Evolutionary conservation across 495 filamentous ascomycete species (phyloP).

Genomic region (Rostrohypoxylon terebratum): DNA sequence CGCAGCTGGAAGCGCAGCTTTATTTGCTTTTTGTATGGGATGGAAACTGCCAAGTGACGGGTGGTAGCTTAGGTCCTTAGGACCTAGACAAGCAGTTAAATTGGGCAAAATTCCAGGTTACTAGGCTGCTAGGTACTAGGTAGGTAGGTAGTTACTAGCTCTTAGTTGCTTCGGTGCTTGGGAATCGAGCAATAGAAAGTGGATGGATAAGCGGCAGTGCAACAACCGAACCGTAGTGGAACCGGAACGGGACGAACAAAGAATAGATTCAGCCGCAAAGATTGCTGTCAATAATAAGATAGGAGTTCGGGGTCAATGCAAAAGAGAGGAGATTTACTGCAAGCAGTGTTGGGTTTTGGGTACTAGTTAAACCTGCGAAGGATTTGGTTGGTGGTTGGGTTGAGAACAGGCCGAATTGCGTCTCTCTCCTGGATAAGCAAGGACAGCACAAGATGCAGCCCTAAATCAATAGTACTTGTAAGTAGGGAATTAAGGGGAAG

Average conservation of each 20-base stretch:
- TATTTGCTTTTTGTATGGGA: conserved; percentile 26
- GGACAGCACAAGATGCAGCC: conserved; percentile 14
- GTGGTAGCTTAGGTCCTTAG: background rate
- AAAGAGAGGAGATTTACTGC: conserved; percentile 24
- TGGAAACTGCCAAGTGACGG: background rate
- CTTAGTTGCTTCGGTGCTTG: background rate
- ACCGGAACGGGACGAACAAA: conserved; percentile 22
- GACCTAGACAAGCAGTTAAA: conserved; percentile 22
- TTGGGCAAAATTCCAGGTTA: conserved; percentile 25
- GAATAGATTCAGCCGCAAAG: conserved; percentile 44
- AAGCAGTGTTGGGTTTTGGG: background rate
- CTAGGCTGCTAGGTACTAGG: too few species aligned
- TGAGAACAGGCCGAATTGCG: background rate
- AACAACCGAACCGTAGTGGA: conserved; percentile 19
- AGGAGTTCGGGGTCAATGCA: conserved; percentile 5
- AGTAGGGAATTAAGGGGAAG: background rate
- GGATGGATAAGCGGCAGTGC: conserved; percentile 39
- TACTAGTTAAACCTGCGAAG: conserved; percentile 10
- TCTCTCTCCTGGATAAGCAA: conserved; percentile 9
- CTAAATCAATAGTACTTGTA: conserved; percentile 3
- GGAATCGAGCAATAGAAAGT: background rate
- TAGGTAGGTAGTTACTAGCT: too few species aligned
- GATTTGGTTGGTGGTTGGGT: conserved; percentile 24
- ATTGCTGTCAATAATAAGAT: conserved; percentile 8
- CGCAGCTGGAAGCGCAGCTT: conserved; percentile 22